Evolutionary conservation across 2,329 filamentous ascomycete species (phyloP).

Genomic region (Fusarium avenaceum): DNA sequence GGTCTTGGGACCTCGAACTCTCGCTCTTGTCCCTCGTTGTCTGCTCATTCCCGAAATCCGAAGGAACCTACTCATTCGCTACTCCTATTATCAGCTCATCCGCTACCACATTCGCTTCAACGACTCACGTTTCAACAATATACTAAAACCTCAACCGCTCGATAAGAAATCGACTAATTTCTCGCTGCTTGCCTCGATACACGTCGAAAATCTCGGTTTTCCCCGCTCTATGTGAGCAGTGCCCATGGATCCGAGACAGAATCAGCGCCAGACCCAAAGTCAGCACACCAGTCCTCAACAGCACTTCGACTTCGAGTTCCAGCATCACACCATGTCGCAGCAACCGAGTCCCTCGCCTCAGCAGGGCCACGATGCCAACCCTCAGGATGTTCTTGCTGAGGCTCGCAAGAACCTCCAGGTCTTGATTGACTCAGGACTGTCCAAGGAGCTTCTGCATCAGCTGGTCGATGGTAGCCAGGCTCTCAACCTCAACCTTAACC

Average conservation of each 20-base stretch:
- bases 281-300: constrained; percentile 49
- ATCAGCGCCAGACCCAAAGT: constrained; percentile 29
- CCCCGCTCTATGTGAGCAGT: constrained; percentile 42
- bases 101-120: constrained; percentile 40
- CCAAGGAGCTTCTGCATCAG: constrained; percentile 59
- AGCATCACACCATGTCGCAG: constrained; percentile 45
- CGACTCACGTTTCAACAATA: constrained; percentile 16
- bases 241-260: constrained; percentile 53
- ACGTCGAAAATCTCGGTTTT: constrained; percentile 46
- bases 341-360: constrained; percentile 46
- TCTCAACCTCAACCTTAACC: constrained; percentile 49
- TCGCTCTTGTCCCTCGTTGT: constrained; percentile 43
- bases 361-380: constrained; percentile 53
- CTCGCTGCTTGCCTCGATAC: constrained; percentile 28
- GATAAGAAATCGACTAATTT: not conserved
- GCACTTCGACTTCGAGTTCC: constrained; percentile 41
- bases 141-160: not conserved
- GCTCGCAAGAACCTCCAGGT: constrained; percentile 62
- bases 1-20: constrained; percentile 37
- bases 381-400: constrained; percentile 61
- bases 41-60: constrained; percentile 24
- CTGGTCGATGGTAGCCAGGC: constrained; percentile 57
- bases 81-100: constrained; percentile 35
- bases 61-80: constrained; percentile 28
- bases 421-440: constrained; percentile 61